Percentiles rank a stretch among this genome's conserved stretches.
Conservation (phyloP, 169 alveolate genomes). For the Amoebophrya sp. region DNA sequence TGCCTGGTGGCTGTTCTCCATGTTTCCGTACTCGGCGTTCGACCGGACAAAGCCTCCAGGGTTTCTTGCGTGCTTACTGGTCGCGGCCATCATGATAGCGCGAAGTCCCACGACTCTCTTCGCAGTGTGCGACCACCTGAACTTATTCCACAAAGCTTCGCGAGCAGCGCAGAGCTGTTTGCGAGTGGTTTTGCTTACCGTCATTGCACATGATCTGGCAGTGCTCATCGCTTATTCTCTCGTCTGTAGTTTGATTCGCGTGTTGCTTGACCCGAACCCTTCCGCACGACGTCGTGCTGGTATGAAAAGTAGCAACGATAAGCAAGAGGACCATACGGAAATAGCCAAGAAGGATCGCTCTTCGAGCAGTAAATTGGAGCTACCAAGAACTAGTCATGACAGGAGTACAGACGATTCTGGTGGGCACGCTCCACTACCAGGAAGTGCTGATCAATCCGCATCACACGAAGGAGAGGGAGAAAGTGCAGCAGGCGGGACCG, state of each 20-base stretch:
- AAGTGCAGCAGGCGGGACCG: too few species aligned
- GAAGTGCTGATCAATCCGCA: too few species aligned
- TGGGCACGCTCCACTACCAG: too few species aligned
- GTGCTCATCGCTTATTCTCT: background rate
- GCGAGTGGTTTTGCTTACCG: background rate
- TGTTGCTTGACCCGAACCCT: background rate
- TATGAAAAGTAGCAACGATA: too few species aligned
- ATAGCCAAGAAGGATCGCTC: too few species aligned
- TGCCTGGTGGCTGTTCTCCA: background rate
- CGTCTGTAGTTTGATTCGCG: background rate
- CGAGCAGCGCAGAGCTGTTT: background rate
- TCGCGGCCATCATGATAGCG: background rate
- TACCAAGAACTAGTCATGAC: too few species aligned
- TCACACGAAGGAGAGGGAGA: too few species aligned
- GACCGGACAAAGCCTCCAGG: background rate
- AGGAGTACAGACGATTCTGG: too few species aligned
- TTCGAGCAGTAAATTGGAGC: too few species aligned
- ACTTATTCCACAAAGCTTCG: background rate
- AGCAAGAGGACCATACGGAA: too few species aligned
- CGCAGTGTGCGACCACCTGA: conserved; percentile 13
- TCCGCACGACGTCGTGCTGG: too few species aligned
- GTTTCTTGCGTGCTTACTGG: background rate
- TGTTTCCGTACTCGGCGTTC: background rate
- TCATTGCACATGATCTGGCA: background rate
- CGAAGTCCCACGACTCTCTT: background rate